Evolutionary conservation across 176 grass and related monocot species (phyloP).

Genomic region (Phragmites australis): DNA sequence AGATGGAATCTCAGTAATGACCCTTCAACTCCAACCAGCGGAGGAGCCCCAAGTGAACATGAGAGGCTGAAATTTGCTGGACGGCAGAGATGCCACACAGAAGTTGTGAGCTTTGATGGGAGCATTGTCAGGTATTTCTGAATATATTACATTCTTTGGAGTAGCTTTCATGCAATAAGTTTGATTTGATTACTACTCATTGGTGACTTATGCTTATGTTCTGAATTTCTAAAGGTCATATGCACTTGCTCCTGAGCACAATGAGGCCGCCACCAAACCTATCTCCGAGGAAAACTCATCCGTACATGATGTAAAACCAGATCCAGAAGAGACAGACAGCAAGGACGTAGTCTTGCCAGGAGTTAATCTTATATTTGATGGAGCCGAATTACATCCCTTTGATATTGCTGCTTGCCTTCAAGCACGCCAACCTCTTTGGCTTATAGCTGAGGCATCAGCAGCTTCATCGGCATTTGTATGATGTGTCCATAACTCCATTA

Average conservation of each 20-base stretch:
- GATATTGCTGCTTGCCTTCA: conserved; percentile 89
- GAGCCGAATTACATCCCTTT: conserved; percentile 70
- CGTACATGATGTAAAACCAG: conserved; percentile 46
- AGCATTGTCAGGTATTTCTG: conserved; percentile 77
- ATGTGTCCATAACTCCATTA: background rate
- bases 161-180: conserved; percentile 2
- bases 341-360: conserved; percentile 78
- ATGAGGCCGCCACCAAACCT: conserved; percentile 49
- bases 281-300: conserved; percentile 59
- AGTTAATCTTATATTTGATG: conserved; percentile 93
- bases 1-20: conserved; percentile 70
- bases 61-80: conserved; percentile 67
- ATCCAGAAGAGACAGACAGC: conserved; percentile 72
- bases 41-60: conserved; percentile 51
- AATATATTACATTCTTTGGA: conserved; percentile 17
- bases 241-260: conserved; percentile 61
- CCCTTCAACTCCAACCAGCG: conserved; percentile 49
- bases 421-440: conserved; percentile 74
- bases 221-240: conserved; percentile 61
- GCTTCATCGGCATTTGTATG: conserved; percentile 50
- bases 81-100: conserved; percentile 58
- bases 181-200: conserved; percentile 26
- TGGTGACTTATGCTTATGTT: conserved; percentile 3
- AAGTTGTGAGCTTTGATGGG: conserved; percentile 90
- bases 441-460: conserved; percentile 84